phyloP scores from a whole-genome alignment of 2,329 filamentous ascomycete species.

The Colletotrichum sp. region DNA sequence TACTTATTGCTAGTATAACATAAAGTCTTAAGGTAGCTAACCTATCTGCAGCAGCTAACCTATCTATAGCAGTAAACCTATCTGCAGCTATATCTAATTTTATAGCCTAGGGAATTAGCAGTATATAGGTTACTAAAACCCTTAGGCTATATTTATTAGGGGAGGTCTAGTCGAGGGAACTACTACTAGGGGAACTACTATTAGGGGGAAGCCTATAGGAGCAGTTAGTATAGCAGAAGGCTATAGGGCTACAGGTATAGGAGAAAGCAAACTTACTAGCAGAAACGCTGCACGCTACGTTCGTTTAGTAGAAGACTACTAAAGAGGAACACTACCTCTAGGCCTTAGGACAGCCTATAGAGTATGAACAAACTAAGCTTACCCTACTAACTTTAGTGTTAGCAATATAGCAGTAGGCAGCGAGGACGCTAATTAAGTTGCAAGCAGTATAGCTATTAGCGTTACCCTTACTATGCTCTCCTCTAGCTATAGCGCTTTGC shows the following conservation, averaged over 20 bases:
- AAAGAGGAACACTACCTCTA: neutral
- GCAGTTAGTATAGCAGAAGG: neutral
- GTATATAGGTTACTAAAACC: neutral
- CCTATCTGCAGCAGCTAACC: no score
- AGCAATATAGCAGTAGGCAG: no score
- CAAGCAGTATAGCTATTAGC: no score
- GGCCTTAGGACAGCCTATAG: neutral
- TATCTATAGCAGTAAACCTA: no score
- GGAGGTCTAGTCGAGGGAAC: neutral
- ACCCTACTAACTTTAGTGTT: no score
- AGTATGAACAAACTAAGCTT: neutral
- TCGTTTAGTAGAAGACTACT: neutral
- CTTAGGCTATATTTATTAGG: neutral
- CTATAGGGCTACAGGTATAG: neutral
- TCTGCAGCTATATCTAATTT: neutral
- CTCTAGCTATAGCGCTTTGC: no score
- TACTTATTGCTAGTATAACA: no score
- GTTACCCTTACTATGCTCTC: no score
- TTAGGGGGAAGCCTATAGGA: neutral
- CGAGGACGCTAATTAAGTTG: no score
- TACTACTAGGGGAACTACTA: no score
- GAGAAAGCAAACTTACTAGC: neutral
- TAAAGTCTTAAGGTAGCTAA: no score
- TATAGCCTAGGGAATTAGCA: neutral
- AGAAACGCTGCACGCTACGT: neutral